Base-by-base conservation (phyloP, 1,284 basidiomycete genomes). In the Quambalaria eucalypti region DNA sequence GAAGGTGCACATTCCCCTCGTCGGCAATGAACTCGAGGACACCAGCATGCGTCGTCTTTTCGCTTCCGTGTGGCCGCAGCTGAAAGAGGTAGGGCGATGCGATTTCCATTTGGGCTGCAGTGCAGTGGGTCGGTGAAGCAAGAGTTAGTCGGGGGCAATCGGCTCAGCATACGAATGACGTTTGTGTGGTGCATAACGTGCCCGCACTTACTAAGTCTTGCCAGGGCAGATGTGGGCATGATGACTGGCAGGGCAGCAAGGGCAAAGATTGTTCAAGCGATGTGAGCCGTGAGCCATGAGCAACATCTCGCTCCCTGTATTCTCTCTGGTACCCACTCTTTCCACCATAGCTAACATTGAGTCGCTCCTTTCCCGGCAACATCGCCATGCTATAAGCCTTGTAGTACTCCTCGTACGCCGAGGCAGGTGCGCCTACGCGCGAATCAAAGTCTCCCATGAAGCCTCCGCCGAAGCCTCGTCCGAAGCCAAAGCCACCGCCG, bases 21-120 rank as follows among this genome's bases (percentile, higher is more conserved):
- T 96, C 88, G 0, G 95, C 93, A 63, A 97, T 97, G 78, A 99
- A 99, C 76, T 99, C 95, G 44, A 99, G 83, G 16, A 99, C 95
- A 81, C 95, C 95, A 0, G 87, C 87, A 74, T 99, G 90, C 0
- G 95, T 98, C 47, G 76, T 74, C 19, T 60, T 62, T 8, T 52
- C 50, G 40, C 66, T 64, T 2, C 65, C 62, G 14, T 92, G 90
- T 77, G 95, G 96, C 52, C 88, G 86, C 48, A 98, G 81, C 68
- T 95, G 86, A 77, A 98, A 99, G 78, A 88, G 90, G 90, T 92
- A 97, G 0, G 95, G 95, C 0, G 84, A 83, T 61, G 90, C 87
- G 51, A 98, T 82, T 73, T 98, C 93, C 52, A 97, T 82, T 44
- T 84, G 82, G 0, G 91, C 81, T 82, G 64, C 19, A n/a, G 38